Percentiles rank a stretch among this genome's conserved stretches.
Conservation (phyloP, 495 filamentous ascomycete genomes). For the Podospora anserina region DNA sequence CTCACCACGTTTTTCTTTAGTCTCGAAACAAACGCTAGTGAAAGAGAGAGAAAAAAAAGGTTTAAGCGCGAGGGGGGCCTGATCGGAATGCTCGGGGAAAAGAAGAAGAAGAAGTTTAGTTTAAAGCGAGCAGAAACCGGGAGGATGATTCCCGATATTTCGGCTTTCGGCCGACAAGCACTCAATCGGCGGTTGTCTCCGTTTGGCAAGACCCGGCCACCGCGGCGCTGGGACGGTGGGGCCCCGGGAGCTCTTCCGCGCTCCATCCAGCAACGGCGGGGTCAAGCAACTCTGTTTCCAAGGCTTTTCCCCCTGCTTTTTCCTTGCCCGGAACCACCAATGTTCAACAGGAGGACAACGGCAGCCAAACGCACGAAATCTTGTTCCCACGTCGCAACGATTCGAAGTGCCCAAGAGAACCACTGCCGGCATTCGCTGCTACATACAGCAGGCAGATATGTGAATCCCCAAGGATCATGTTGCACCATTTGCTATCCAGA, state of each 20-base stretch:
- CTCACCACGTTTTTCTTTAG: neutral
- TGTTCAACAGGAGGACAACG: neutral
- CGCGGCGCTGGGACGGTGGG: neutral
- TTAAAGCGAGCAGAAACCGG: neutral
- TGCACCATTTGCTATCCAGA: neutral
- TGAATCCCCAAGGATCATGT: neutral
- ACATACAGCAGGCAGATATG: neutral
- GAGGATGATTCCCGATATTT: neutral
- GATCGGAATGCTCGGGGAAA: neutral
- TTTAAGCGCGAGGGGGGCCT: neutral
- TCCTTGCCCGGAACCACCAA: neutral
- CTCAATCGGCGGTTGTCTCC: neutral
- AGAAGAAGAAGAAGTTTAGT: neutral
- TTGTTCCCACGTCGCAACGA: neutral
- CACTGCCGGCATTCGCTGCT: neutral
- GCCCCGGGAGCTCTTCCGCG: neutral
- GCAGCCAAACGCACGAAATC: neutral
- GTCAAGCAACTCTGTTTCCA: too few relatives aligned
- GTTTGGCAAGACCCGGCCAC: neutral
- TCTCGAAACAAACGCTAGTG: neutral
- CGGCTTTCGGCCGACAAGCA: neutral
- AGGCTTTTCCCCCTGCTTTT: neutral
- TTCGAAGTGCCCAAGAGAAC: neutral
- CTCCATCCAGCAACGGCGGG: neutral
- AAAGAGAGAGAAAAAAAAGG: neutral